Base-by-base conservation (phyloP, 768 basidiomycete species). In the Lentinula raphanica region DNA sequence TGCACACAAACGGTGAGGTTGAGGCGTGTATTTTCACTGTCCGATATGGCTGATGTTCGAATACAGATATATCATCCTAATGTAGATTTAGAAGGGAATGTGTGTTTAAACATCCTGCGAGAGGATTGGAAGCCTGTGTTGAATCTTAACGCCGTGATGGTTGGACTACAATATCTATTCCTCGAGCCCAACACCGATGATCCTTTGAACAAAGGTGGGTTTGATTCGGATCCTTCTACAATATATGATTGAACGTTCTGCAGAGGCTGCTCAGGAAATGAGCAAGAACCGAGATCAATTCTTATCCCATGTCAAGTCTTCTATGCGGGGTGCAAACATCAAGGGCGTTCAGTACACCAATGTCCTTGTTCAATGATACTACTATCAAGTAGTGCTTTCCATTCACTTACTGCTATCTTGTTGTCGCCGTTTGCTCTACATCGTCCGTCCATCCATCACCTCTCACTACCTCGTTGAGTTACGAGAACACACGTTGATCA, bases 91-190 rank as follows among this genome's bases (percentile, higher is more conserved):
- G 94, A 98, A 69, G 97, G 97, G 45, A 98, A 98, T 65, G 96
- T 99, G 46, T 99, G 97, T 77, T 72, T 99, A 65, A 98, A 98
- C 74, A 98, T 98, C 69, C 82, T 98, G 59, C 86, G 97, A 69
- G 97, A 99, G 77, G 97, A 99, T 75, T 99, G 97, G 97, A 99
- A 99, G 69, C 97, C 97, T 5, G 97, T 99, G 3, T 78, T 99
- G 44, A 98, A 98, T 72, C 79, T 99, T 54, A 98, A 94, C 70
- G 92, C 95, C 29, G 93, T 99, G 62, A 96, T 98, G 93, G 92
- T 98, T 59, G 97, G 97, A 35, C 73, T 99, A 58, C 97, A 99
- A 71, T 99, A 98, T 68, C 83, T 99, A 54, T 99, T 99, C 81
- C 79, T 99, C 58, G 97, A 99, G 72, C 97, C 97, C 13, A 99